Evolutionary conservation across 225 moss, liverwort and hornwort genomes (phyloP), one percentile per base, ranked within the genome.

Genomic region (Rhytidiadelphus loreus): DNA sequence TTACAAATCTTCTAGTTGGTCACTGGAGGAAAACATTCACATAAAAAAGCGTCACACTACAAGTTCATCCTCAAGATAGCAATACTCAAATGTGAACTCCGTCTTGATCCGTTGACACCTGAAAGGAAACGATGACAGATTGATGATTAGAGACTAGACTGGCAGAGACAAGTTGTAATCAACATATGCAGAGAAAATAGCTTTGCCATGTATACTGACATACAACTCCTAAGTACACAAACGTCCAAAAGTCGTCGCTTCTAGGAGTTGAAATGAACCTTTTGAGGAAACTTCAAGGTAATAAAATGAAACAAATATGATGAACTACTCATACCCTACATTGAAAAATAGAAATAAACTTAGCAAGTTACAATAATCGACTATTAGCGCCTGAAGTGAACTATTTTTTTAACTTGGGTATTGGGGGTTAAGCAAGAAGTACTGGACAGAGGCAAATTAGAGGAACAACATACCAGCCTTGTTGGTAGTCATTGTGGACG

Each of bases 401-500:
- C 83, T n/a, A 21, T 4, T 43, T 57, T 70, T 58, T 44, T 11
- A 84, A 59, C 33, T 43, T 59, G 46, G 33, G 24, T 13, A 57
- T 35, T 59, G 11, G 24, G 64, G 32, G 29, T 84, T 43, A 21
- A 74, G 75, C 81, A 68, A 62, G 52, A 74, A 43, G 58, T 65
- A 76, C 37, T 69, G n/a, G 46, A 62, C 46, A 63, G n/a, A 50
- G 73, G 52, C 7, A 79, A 83, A 60, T 56, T 43, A 39, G 78
- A 87, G 89, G 79, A 87, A 85, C 62, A 77, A 62, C 95, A 77
- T 93, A 98, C 98, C 98, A 98, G 95, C 98, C 98, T 90, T 97
- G 97, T 91, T 97, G 96, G 90, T 93, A 96, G 90, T 98, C 96
- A 89, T 97, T 95, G 88, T 96, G 98, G 83, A 96, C 94, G 90